phyloP scores from a whole-genome alignment of 441 rosid species.

The Populus hybrid region DNA sequence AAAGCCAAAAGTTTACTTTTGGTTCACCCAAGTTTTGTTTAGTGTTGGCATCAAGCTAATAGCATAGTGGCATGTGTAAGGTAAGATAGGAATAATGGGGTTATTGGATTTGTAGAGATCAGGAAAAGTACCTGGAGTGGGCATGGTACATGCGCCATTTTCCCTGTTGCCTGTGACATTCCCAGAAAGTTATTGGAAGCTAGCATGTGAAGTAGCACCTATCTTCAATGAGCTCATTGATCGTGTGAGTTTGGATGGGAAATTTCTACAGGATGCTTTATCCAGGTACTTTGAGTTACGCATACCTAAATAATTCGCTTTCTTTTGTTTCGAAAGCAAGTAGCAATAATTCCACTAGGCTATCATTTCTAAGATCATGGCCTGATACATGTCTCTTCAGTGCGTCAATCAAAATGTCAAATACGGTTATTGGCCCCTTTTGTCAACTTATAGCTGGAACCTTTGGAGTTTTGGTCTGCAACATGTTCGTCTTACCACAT shows the following conservation, averaged over 20 bases:
- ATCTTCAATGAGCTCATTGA: constrained; percentile 91
- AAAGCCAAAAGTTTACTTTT: not conserved
- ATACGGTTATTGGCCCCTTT: not conserved
- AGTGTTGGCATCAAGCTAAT: not conserved
- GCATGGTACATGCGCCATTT: constrained; percentile 88
- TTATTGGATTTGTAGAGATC: constrained; percentile 55
- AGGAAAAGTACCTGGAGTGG: constrained; percentile 86
- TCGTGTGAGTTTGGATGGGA: constrained; percentile 92
- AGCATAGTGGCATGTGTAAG: not conserved
- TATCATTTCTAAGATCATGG: not conserved
- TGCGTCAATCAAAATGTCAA: not conserved
- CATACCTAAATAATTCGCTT: not conserved
- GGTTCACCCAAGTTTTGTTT: not conserved
- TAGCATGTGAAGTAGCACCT: constrained; percentile 90
- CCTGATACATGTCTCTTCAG: not conserved
- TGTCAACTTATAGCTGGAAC: not conserved
- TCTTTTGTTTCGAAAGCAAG: not conserved
- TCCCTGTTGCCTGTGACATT: constrained; percentile 73
- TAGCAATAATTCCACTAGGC: not conserved
- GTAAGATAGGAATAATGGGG: constrained; percentile 12
- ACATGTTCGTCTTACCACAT: not conserved
- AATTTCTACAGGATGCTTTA: constrained; percentile 75
- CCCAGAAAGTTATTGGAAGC: constrained; percentile 68
- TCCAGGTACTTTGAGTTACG: constrained; percentile 49
- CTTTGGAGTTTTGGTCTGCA: not conserved